phyloP scores from a whole-genome alignment of 176 grass and related monocot genomes.

The Musa itinerans region DNA sequence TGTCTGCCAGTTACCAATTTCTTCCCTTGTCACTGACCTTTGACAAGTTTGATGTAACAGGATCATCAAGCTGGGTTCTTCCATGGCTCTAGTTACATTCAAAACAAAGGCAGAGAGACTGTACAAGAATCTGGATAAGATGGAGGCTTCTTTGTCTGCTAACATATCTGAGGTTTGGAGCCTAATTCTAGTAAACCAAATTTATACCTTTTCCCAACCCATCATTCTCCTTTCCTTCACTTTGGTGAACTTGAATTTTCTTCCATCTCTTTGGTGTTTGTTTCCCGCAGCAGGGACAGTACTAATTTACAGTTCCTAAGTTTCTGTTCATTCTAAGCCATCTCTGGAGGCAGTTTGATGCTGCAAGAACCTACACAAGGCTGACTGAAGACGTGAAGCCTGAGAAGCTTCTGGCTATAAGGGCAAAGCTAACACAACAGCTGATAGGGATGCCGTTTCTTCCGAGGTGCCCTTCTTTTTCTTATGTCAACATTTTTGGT shows the following conservation, averaged over 20 bases:
- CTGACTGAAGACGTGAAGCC: neutral
- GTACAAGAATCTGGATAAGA: neutral
- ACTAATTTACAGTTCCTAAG: neutral
- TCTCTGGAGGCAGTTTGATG: neutral
- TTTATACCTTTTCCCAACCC: neutral
- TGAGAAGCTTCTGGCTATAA: neutral
- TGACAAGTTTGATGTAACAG: neutral
- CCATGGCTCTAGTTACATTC: neutral
- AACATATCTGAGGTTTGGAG: neutral
- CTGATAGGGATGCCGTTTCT: neutral
- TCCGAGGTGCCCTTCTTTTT: neutral
- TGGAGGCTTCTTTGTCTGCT: neutral
- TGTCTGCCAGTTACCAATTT: no score
- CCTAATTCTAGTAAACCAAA: neutral
- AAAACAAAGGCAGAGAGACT: neutral
- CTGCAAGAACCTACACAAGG: neutral
- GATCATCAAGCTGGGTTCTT: neutral
- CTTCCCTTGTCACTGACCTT: neutral
- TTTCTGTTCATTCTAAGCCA: neutral
- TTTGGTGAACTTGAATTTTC: neutral
- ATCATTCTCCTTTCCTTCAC: neutral
- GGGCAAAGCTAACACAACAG: neutral
- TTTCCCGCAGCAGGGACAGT: neutral
- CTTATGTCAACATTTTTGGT: neutral
- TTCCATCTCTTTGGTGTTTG: neutral